Evolutionary conservation across 805 yeast genomes (phyloP), one percentile per base, ranked within the genome.

Genomic region (Nakazawaea anatomiae): DNA sequence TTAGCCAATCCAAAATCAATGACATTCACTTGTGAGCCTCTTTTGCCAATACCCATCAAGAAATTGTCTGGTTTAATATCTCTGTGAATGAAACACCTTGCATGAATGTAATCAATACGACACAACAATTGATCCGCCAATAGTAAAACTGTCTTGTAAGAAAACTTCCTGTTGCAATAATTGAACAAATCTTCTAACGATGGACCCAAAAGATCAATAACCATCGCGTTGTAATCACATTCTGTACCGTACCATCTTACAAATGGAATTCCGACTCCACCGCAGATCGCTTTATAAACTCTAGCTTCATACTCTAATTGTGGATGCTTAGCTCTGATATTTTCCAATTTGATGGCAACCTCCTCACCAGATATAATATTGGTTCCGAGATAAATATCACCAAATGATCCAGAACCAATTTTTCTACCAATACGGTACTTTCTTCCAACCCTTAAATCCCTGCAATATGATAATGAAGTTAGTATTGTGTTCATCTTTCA

Each of bases 231-330:
- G 65, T 89, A 92, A 65, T 91, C 97, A 59, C 96, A 89, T 67
- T 92, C 98, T 1, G 95, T 87, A 39, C 98, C 99, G 67, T 83
- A 91, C 95, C 97, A 92, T 67, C 98, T 82, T 35, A 92, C 90
- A 70, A 90, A 91, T 3, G 99, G 98, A 52, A 92, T 90, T 34
- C 99, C 98, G 38, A 92, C 92, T 34, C 98, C 98, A 38, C 98
- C 99, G 57, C 96, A 85, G 50, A 92, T 73, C 2, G 96, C 91
- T 64, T 87, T 89, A 73, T 92, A 92, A 29, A 94, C 98, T 59
- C 95, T 83, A 12, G 97, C 96, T 69, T 92, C 99, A 66, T 92
- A 94, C 63, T 92, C 97, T 58, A 92, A 77, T 71, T 92, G 99
- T 1, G 99, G 98, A 66, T 94, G 98, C 64, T 89, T 88, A 2